Evolutionary conservation across 768 basidiomycete species (phyloP), one percentile per base, ranked within the genome.

Genomic region (Trametes coccinea): DNA sequence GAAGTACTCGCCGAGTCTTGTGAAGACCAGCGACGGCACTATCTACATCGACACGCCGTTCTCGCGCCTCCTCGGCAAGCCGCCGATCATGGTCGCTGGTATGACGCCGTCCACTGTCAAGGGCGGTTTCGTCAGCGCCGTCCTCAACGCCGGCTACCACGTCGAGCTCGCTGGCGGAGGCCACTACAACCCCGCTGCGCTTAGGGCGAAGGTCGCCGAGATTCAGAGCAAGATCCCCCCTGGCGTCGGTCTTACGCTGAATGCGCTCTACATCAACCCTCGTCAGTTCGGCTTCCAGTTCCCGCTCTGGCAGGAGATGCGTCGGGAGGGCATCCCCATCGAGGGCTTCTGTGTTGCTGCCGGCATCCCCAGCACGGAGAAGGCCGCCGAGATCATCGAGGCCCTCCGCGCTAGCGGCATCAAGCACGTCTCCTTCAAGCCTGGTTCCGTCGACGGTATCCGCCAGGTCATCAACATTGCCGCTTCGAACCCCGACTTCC

Each of bases 341-440:
- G 96, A 99, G 79, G 97, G 97, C n/a, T 96, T 99, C 78, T 98
- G 95, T 72, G 93, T 98, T 61, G 97, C 96, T 43, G 97, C 97
- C 48, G 97, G 96, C 70, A 92, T 99, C 67, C 97, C 97, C 8
- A 91, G 84, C 67, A 93, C 93, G 2, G 97, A 98, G 77, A 99
- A 98, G 77, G 95, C 96, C 2, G 88, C 88, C 47, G 96, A 98
- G 76, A 98, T 99, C 76, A 97, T 98, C 66, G 85, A 81, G 13
- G 92, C 88, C 3, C 78, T 99, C 50, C 84, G 83, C 67, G 76
- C 73, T 34, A 90, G 91, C 53, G 96, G 96, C 27, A 96, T 98
- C 75, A 92, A 90, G 76, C 97, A 99, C 72, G 87, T 99, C 64
- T 84, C 95, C 0, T 97, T 98, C 86, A 99, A 99, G 80, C 97